A percentile compares a stretch with the other conserved stretches of the same genome.
phyloP scores from a whole-genome alignment of 371 early-diverging fungal genomes.

The Mucor racemosus region DNA sequence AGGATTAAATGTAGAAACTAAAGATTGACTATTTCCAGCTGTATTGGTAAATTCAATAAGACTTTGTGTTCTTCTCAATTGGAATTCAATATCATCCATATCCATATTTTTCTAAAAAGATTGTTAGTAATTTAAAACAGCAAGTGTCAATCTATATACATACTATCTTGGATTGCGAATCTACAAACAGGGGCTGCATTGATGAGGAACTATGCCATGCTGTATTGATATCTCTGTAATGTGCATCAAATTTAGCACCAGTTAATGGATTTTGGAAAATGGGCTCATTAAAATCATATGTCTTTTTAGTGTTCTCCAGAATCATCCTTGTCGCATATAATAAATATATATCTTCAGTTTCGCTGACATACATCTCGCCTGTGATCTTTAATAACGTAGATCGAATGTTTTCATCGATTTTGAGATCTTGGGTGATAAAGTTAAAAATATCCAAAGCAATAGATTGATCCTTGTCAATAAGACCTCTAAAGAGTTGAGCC shows the following conservation, averaged over 20 bases:
- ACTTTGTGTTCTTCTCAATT: constrained; percentile 63
- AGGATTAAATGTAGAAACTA: constrained; percentile 27
- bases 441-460: constrained; percentile 55
- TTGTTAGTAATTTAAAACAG: not conserved
- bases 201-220: constrained; percentile 62
- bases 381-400: constrained; percentile 46
- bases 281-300: constrained; percentile 61
- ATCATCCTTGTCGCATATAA: constrained; percentile 65
- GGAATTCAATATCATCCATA: constrained; percentile 28
- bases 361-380: constrained; percentile 65
- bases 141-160: not conserved
- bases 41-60: constrained; percentile 57
- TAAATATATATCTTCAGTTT: constrained; percentile 68
- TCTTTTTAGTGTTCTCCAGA: constrained; percentile 60
- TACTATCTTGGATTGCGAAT: constrained; percentile 47
- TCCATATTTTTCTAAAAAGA: constrained; percentile 14
- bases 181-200: constrained; percentile 75
- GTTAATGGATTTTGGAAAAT: constrained; percentile 69
- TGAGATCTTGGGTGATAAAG: constrained; percentile 50
- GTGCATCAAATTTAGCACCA: constrained; percentile 61
- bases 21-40: constrained; percentile 22
- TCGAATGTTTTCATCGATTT: constrained; percentile 44
- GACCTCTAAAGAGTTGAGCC: constrained; percentile 40
- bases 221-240: constrained; percentile 60
- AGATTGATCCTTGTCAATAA: constrained; percentile 56